These are phyloP conservation scores for Lyophyllum semitale DNA, from an alignment of 768 basidiomycete genomes.

Conservation along the genomic window DNA sequence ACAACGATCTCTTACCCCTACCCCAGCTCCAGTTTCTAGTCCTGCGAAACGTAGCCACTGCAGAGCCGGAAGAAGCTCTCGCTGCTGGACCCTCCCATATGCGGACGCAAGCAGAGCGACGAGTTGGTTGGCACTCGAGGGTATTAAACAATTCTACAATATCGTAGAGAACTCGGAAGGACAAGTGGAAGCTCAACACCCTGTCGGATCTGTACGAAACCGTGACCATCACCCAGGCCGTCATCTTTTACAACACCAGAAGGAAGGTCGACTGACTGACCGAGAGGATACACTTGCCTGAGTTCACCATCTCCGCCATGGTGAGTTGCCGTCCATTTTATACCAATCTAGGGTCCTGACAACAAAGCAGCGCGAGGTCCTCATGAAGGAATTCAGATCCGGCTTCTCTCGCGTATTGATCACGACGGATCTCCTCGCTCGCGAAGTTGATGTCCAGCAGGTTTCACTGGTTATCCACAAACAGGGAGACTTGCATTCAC, in stretches of 20 bases:
- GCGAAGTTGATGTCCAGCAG: conserved; percentile 98
- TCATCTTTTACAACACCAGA: conserved; percentile 99
- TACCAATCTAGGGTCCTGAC: neutral
- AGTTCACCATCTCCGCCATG: conserved; percentile 98
- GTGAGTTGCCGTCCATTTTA: conserved; percentile 56
- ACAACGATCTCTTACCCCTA: no score
- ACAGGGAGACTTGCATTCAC: conserved; percentile 99
- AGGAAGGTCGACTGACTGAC: conserved; percentile 99
- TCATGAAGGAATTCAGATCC: conserved; percentile 99
- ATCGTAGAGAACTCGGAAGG: conserved; percentile 99
- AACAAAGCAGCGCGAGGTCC: conserved; percentile 91
- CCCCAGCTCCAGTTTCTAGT: no score
- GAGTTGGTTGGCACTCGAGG: conserved; percentile 97
- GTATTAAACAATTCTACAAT: conserved; percentile 99
- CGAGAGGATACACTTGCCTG: conserved; percentile 93
- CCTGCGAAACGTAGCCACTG: no score
- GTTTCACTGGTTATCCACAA: conserved; percentile 93
- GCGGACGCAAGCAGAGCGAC: no score
- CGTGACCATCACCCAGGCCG: conserved; percentile 98
- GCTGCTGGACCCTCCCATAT: no score
- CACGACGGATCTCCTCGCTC: conserved; percentile 96
- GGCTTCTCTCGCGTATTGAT: conserved; percentile 98
- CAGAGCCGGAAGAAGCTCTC: no score
- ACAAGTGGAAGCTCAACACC: conserved; percentile 99
- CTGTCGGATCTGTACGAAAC: conserved; percentile 99